Conservation (phyloP, 257 asterid genomes). For the Eucommia ulmoides region DNA sequence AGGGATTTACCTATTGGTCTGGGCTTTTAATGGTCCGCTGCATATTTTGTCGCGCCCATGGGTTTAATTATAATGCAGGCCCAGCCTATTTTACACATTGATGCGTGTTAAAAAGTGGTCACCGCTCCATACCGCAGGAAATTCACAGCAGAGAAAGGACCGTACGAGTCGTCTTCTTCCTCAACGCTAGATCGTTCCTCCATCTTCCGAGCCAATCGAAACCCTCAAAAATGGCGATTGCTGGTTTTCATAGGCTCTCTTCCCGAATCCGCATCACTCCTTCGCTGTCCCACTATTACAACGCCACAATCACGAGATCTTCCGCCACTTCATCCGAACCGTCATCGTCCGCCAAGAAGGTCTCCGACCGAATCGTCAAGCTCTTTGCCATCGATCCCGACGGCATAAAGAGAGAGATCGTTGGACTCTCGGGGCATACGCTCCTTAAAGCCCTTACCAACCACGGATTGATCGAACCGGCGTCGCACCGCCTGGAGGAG, state of each 20-base stretch:
- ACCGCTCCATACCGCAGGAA: no score
- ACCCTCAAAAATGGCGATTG: slow-evolving; percentile 21
- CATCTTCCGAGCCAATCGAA: no score
- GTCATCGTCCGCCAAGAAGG: slow-evolving; percentile 48
- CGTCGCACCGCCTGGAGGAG: slow-evolving; percentile 84
- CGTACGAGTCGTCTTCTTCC: no score
- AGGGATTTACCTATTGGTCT: no score
- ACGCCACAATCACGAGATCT: slow-evolving; percentile 18
- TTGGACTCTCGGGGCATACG: slow-evolving; percentile 76
- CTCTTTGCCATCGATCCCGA: slow-evolving; percentile 73
- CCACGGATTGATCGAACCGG: slow-evolving; percentile 80
- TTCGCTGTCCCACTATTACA: slow-evolving; percentile 13
- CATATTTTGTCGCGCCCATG: no score
- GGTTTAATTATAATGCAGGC: no score
- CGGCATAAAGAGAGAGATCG: slow-evolving; percentile 45
- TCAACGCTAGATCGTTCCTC: no score
- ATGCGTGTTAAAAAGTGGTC: no score
- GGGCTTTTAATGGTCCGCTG: no score
- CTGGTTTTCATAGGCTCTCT: slow-evolving; percentile 22
- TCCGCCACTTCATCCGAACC: slow-evolving; percentile 14
- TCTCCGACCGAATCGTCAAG: slow-evolving; percentile 77
- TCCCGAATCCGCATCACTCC: slow-evolving; percentile 23
- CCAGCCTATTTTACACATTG: no score
- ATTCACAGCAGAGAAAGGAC: no score
- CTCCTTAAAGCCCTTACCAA: slow-evolving; percentile 70